These are phyloP conservation scores for Hortaea sp. DNA, from an alignment of 2,329 filamentous ascomycete genomes.

Conservation along the genomic window DNA sequence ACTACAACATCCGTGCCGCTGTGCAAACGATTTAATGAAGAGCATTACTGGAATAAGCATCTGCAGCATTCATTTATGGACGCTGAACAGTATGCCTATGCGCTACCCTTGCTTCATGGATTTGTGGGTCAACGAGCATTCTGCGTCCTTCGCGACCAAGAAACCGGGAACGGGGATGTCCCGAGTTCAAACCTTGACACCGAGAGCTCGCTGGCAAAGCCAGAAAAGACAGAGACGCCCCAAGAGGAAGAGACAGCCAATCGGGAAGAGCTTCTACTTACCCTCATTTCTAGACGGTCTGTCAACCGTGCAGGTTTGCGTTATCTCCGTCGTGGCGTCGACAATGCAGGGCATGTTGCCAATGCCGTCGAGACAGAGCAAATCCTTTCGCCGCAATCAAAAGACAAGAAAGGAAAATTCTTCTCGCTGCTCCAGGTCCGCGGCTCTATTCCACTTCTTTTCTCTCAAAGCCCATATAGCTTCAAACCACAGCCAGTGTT, in stretches of 20 bases:
- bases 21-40: conserved; percentile 56
- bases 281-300: conserved; percentile 81
- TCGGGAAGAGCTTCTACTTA: conserved; percentile 47
- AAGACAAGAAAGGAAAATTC: conserved; percentile 51
- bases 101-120: conserved; percentile 81
- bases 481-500: conserved; percentile 78
- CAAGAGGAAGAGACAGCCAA: conserved; percentile 1
- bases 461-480: conserved; percentile 88
- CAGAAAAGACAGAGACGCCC: neutral
- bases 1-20: conserved; percentile 48
- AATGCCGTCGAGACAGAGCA: conserved; percentile 95
- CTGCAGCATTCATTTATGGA: conserved; percentile 65
- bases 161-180: conserved; percentile 18
- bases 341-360: conserved; percentile 79
- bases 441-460: conserved; percentile 89
- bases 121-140: conserved; percentile 85
- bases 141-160: conserved; percentile 28
- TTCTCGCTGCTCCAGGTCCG: conserved; percentile 82
- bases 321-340: conserved; percentile 81
- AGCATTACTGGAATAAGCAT: conserved; percentile 86
- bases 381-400: conserved; percentile 63
- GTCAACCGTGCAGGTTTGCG: conserved; percentile 76
- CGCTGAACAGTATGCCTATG: conserved; percentile 58
- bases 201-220: conserved; percentile 2
- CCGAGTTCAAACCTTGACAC: neutral